These are phyloP conservation scores for Bacidia rubella DNA, from an alignment of 495 filamentous ascomycete genomes.

Conservation along the genomic window DNA sequence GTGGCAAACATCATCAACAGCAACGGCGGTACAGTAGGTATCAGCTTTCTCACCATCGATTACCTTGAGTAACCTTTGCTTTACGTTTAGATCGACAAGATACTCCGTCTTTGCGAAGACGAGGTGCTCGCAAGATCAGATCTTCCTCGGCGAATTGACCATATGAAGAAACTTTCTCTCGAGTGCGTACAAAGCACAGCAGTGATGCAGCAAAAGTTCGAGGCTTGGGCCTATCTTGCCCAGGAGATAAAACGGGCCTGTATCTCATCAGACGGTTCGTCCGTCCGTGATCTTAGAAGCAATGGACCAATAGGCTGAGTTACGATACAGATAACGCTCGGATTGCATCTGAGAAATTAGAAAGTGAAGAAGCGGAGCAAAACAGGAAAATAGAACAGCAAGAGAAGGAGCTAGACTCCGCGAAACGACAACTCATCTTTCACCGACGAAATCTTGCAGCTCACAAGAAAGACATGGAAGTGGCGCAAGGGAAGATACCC, in stretches of 20 bases:
- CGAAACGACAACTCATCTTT: too few species aligned
- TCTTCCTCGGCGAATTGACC: background rate
- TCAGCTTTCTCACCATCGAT: too few species aligned
- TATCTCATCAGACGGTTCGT: conserved; percentile 1
- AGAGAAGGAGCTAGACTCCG: background rate
- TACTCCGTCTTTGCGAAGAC: background rate
- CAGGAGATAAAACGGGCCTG: too few species aligned
- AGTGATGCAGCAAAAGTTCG: too few species aligned
- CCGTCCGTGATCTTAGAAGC: background rate
- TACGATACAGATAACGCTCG: background rate
- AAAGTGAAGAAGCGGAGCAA: background rate
- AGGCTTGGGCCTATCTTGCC: too few species aligned
- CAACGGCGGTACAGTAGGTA: background rate
- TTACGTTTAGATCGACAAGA: conserved; percentile 2
- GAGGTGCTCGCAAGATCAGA: background rate
- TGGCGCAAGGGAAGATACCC: background rate
- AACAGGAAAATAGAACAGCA: too few species aligned
- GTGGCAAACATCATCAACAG: background rate
- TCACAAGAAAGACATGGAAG: background rate
- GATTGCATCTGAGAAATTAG: background rate
- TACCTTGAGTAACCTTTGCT: too few species aligned
- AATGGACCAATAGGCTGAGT: background rate
- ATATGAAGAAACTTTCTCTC: background rate
- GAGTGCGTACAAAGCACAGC: background rate
- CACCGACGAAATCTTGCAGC: background rate